phyloP scores from a whole-genome alignment of 2,329 filamentous ascomycete species.

The Alternaria ventricosa region DNA sequence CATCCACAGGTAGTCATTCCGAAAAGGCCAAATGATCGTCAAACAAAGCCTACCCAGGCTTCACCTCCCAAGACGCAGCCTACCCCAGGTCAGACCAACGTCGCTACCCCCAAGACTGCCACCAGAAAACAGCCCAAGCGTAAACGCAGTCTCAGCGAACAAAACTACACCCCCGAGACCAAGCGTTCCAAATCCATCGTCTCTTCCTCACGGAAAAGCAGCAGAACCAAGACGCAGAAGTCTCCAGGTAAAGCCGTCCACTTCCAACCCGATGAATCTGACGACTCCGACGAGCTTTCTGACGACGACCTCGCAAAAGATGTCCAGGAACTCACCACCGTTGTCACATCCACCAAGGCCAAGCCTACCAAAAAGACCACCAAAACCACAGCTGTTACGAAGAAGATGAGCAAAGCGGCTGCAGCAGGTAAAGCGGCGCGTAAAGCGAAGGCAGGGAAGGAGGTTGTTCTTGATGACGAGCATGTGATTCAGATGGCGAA shows the following conservation, averaged over 20 bases:
- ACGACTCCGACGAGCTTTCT: not conserved
- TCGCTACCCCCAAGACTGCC: not conserved
- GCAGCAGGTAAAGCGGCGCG: constrained; percentile 1
- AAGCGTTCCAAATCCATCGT: not conserved
- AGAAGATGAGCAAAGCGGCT: not conserved
- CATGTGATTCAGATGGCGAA: not conserved
- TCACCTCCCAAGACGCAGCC: not conserved
- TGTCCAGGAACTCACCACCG: not conserved
- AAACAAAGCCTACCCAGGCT: not conserved
- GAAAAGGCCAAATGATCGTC: not conserved
- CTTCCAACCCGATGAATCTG: not conserved
- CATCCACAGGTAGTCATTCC: not conserved
- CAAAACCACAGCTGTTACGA: not conserved
- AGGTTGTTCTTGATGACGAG: not conserved
- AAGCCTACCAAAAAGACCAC: not conserved
- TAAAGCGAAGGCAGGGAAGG: not conserved
- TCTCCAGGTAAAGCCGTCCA: not conserved
- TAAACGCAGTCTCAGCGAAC: constrained; percentile 3
- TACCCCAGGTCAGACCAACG: not conserved
- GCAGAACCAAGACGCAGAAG: not conserved
- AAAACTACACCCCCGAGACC: not conserved
- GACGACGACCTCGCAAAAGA: not conserved
- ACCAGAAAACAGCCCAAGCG: not conserved
- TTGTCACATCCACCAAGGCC: not conserved
- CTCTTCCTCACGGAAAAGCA: not conserved